Base-by-base conservation (phyloP, 768 basidiomycete genomes). In the Chalciporus chontae region DNA sequence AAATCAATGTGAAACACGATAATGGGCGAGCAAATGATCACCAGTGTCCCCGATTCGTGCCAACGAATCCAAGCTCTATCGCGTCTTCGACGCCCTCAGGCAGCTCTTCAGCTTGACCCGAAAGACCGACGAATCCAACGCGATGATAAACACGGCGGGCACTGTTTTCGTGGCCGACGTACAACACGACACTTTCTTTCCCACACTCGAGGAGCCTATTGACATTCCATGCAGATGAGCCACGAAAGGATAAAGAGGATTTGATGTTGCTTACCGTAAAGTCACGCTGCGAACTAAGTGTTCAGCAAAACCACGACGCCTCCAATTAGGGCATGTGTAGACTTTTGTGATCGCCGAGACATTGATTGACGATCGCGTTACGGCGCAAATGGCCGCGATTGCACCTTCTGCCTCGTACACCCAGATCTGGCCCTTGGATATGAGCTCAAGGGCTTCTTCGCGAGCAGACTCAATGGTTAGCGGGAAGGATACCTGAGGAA, bases 281-380 rank as follows among this genome's bases (percentile, higher is more conserved):
- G 75, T 76, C 21, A 80, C 77, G 50, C 65, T 62, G 21, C 73
- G 69, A 14, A 83, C 81, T 32, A 83, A 62, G 40, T 69, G 69
- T 60, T 78, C 77, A 14, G 80, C 81, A 58, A 74, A 76, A 6
- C 81, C 76, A 29, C 60, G 63, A 11, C 73, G 66, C 48, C 79
- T 63, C 70, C 71, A 78, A 21, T 58, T 56, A 0, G 71, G 69
- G 27, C 72, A 70, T 17, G 80, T 83, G 59, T 76, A 79, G 1
- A 81, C 80, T 61, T 82, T 83, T 8, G 80, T 79, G 55, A 82
- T 79, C 3, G 77, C 78, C 13, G 77, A 73, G 19, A 80, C 76
- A 10, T 66, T 68, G 48, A 69, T 61, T 11, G 76, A 77, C 44
- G 70, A 70, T n/a, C 80, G 75, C n/a, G 80, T 77, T 18, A 76